Percentiles rank a stretch among this genome's conserved stretches.
Conservation (phyloP, 2,329 filamentous ascomycete genomes). For the Pseudogymnoascus pannorum region DNA sequence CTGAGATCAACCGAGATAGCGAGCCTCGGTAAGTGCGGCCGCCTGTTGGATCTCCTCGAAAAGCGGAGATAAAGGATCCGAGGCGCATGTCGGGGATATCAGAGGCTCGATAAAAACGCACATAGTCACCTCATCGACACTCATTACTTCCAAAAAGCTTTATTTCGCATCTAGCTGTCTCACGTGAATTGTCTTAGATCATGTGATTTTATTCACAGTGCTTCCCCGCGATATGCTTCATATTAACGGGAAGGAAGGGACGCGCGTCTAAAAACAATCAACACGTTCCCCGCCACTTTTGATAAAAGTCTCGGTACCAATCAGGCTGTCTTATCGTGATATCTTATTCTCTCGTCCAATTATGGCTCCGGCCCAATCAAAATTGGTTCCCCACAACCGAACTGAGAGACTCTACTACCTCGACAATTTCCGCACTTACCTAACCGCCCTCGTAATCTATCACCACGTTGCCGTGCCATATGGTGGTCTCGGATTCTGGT, state of each 20-base stretch:
- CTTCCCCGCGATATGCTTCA: background rate
- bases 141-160: background rate
- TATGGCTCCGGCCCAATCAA: background rate
- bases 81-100: background rate
- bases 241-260: background rate
- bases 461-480: constrained; percentile 12
- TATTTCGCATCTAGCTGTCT: background rate
- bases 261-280: background rate
- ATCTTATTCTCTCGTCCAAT: background rate
- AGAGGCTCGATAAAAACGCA: background rate
- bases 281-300: background rate
- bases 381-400: background rate
- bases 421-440: constrained; percentile 5
- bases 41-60: background rate
- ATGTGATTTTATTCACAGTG: background rate
- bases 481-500: constrained; percentile 11
- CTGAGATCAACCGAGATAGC: background rate
- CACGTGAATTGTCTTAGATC: background rate
- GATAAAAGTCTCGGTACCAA: background rate
- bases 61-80: background rate
- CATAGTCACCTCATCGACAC: background rate
- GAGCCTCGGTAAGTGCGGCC: background rate
- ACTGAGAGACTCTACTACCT: background rate
- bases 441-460: constrained; percentile 12
- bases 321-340: background rate